Base-by-base conservation (phyloP, 1,284 basidiomycete species). In the Stereum hirsutum region DNA sequence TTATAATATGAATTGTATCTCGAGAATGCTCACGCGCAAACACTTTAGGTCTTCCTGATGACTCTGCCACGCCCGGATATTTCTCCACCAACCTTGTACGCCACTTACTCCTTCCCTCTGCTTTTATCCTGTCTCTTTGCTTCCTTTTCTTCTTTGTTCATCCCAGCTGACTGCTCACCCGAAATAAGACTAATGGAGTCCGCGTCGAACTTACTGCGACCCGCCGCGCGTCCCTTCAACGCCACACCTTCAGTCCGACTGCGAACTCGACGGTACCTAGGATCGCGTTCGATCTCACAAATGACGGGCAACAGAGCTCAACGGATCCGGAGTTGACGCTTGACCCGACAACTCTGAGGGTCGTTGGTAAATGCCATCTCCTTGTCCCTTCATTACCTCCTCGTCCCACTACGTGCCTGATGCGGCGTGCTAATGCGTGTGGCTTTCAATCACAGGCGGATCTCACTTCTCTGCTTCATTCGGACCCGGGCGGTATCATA, bases 121-220 rank as follows among this genome's bases (percentile, higher is more conserved):
- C n/a, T n/a, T n/a, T n/a, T n/a, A n/a, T n/a, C n/a, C n/a, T n/a
- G n/a, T n/a, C n/a, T n/a, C n/a, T n/a, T n/a, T 35, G 10, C 15
- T 35, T 6, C 33, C 10, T 35, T 5, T 19, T 35, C 4, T 2
- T 8, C 33, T 17, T 17, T 35, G 33, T 17, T 35, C 10, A 12
- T 2, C 28, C 14, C 5, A 36, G 21, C 10, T 15, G 40, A 15
- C 42, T n/a, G 39, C 20, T 14, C 23, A 44, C 39, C 7, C 24
- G n/a, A n/a, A n/a, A n/a, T n/a, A 44, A 77, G 72, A 73, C 74
- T 1, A 78, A 68, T 23, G 66, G 65, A 4, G 68, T 80, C 28
- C 72, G 70, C 10, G 76, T 78, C 2, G 75, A 80, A 48, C 60
- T 82, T 2, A 77, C 78, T 0, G 61, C 75, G 2, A 76, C 75